Conservation (phyloP, 306 rosid species). For the Vigna unguiculata region DNA sequence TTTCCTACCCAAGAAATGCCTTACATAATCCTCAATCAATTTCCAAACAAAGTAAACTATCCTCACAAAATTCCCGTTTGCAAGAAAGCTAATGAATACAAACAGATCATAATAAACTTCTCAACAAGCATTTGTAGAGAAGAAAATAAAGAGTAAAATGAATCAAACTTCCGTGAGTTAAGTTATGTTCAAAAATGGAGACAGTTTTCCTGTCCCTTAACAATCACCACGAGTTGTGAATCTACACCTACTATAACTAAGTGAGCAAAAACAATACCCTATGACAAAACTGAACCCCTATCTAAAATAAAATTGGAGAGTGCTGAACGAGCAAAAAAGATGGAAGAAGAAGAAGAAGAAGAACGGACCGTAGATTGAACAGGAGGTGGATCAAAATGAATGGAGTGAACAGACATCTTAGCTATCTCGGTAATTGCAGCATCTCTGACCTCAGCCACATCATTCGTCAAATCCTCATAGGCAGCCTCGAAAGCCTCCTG, state of each 20-base stretch:
- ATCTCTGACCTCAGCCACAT: conserved; percentile 76
- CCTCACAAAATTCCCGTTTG: conserved; percentile 5
- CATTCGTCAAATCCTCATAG: conserved; percentile 87
- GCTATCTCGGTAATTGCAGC: conserved; percentile 89
- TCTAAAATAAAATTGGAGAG: neutral
- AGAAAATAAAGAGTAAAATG: neutral
- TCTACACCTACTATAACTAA: neutral
- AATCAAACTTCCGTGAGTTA: neutral
- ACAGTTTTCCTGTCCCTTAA: neutral
- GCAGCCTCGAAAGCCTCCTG: conserved; percentile 97
- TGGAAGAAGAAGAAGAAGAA: neutral
- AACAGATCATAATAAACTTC: neutral
- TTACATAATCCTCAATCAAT: conserved; percentile 1
- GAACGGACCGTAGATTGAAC: conserved; percentile 77
- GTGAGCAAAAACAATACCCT: neutral
- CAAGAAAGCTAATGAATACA: conserved; percentile 23
- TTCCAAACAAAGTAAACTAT: neutral
- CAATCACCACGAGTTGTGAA: neutral
- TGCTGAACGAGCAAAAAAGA: neutral
- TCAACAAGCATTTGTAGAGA: neutral
- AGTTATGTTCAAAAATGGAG: neutral
- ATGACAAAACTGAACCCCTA: too few relatives aligned
- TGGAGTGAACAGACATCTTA: conserved; percentile 87
- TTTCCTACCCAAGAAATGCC: conserved; percentile 10
- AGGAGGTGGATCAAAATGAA: conserved; percentile 79